Evolutionary conservation across 805 yeast species (phyloP).

Genomic region (Ogataea pilisensis): DNA sequence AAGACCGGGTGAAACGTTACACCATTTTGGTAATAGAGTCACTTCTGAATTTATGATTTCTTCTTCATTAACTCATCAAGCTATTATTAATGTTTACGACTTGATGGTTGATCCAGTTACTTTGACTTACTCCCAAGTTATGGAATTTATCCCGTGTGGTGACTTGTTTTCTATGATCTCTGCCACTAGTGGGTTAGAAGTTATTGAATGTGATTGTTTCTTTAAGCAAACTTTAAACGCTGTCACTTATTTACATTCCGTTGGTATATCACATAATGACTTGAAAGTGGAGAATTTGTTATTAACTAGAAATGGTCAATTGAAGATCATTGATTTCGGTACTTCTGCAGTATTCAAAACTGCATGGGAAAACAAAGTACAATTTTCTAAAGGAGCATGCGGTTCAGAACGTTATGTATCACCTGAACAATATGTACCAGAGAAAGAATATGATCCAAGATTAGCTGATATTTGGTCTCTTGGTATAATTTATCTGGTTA

Average conservation of each 20-base stretch:
- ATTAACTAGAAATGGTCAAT: constrained; percentile 59
- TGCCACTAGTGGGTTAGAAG: constrained; percentile 49
- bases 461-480: constrained; percentile 86
- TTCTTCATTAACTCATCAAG: constrained; percentile 67
- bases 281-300: constrained; percentile 84
- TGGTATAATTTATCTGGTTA: constrained; percentile 72
- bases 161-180: constrained; percentile 63
- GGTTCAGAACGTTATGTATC: constrained; percentile 92
- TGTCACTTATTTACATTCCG: constrained; percentile 77
- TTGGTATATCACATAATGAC: constrained; percentile 93
- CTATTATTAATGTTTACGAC: constrained; percentile 74
- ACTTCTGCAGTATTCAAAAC: constrained; percentile 88
- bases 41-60: constrained; percentile 91
- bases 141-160: constrained; percentile 94
- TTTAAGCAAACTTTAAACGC: constrained; percentile 84
- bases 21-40: constrained; percentile 62
- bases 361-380: constrained; percentile 79
- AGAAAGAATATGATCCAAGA: constrained; percentile 65
- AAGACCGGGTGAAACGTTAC: constrained; percentile 52
- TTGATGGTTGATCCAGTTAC: constrained; percentile 68
- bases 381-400: constrained; percentile 65
- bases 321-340: constrained; percentile 82
- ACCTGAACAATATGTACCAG: constrained; percentile 71
- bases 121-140: constrained; percentile 78
- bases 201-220: constrained; percentile 79